Evolutionary conservation across 306 rosid genomes (phyloP).

Genomic region (Malus fusca): DNA sequence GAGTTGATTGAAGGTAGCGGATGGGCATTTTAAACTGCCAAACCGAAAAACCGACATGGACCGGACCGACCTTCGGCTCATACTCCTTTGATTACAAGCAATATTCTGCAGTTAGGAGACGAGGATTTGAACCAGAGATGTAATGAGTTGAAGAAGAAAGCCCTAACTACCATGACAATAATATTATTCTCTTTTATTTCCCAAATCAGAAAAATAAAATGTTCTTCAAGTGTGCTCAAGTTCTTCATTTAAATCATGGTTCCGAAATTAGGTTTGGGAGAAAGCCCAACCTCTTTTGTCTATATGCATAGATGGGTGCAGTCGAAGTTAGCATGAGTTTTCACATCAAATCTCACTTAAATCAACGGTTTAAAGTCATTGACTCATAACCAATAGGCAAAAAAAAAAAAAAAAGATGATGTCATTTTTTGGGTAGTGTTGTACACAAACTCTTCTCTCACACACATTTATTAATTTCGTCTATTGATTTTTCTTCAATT

Average conservation of each 20-base stretch:
- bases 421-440: too few relatives aligned
- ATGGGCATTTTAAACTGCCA: background rate
- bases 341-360: background rate
- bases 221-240: background rate
- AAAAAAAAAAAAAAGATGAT: too few relatives aligned
- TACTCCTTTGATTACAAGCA: background rate
- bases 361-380: background rate
- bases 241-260: background rate
- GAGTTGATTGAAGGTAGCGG: background rate
- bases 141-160: background rate
- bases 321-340: background rate
- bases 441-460: too few relatives aligned
- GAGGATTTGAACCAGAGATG: background rate
- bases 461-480: too few relatives aligned
- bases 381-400: background rate
- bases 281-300: background rate
- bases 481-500: too few relatives aligned
- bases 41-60: background rate
- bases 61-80: background rate
- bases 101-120: too few relatives aligned
- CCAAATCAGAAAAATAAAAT: background rate
- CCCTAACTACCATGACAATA: too few relatives aligned
- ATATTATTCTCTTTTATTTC: background rate
- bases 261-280: background rate
- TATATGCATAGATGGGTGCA: background rate